Conservation (phyloP, 805 yeast genomes). For the Lipomyces starkeyi region DNA sequence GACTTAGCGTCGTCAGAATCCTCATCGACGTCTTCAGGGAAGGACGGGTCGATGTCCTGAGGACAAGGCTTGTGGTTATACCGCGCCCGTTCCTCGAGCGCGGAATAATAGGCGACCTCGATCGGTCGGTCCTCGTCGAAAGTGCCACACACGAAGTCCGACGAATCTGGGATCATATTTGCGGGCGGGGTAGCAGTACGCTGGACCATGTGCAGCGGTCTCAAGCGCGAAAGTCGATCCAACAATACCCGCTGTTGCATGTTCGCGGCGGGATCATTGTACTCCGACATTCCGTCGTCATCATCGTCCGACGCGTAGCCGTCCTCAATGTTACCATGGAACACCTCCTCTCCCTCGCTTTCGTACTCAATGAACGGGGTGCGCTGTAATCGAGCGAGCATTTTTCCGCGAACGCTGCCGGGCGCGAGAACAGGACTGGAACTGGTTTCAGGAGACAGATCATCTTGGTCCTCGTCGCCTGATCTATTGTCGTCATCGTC, state of each 20-base stretch:
- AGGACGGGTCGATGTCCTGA: conserved; percentile 42
- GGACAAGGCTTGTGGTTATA: conserved; percentile 31
- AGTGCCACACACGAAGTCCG: conserved; percentile 42
- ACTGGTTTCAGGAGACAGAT: not conserved
- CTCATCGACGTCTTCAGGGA: conserved; percentile 39
- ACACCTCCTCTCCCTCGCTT: conserved; percentile 20
- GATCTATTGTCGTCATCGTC: conserved; percentile 24
- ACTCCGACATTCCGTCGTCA: conserved; percentile 15
- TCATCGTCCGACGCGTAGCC: conserved; percentile 36
- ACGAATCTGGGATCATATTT: conserved; percentile 39
- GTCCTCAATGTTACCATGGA: conserved; percentile 24
- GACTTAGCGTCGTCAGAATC: conserved; percentile 17
- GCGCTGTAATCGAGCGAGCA: conserved; percentile 20
- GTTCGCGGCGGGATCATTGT: conserved; percentile 11
- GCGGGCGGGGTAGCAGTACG: conserved; percentile 40
- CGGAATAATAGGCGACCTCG: conserved; percentile 39
- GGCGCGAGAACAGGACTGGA: not conserved
- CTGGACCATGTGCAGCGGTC: conserved; percentile 10
- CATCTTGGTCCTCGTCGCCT: conserved; percentile 26
- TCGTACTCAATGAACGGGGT: conserved; percentile 29
- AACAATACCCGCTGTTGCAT: not conserved
- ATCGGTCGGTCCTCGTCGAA: conserved; percentile 41
- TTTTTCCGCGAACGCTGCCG: not conserved
- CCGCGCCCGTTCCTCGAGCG: conserved; percentile 31
- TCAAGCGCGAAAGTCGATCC: not conserved